These are phyloP conservation scores for Pythium chondricola DNA, from an alignment of 352 stramenopile species.

Conservation along the genomic window DNA sequence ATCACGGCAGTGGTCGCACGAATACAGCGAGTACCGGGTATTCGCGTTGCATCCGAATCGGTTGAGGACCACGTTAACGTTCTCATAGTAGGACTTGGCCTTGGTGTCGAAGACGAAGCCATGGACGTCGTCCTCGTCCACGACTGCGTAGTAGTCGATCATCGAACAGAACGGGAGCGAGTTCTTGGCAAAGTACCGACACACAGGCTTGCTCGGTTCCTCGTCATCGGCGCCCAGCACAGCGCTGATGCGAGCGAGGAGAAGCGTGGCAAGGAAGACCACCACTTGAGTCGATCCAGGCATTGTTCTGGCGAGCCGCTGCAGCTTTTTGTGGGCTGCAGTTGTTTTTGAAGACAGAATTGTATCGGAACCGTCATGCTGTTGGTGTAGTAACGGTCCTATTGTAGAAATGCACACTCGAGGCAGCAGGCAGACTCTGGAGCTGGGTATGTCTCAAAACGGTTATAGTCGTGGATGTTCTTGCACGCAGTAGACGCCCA, in stretches of 20 bases:
- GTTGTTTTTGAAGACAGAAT: too few species aligned
- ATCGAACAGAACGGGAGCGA: conserved; percentile 79
- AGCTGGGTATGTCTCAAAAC: too few species aligned
- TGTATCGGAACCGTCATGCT: too few species aligned
- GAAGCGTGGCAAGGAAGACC: not conserved
- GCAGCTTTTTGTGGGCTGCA: too few species aligned
- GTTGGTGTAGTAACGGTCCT: too few species aligned
- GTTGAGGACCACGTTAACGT: conserved; percentile 73
- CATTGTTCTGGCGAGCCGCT: too few species aligned
- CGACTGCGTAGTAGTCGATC: conserved; percentile 74
- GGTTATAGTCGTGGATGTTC: too few species aligned
- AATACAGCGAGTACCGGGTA: conserved; percentile 72
- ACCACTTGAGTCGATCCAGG: too few species aligned
- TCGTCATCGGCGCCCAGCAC: conserved; percentile 23
- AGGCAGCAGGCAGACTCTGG: too few species aligned
- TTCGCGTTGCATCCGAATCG: conserved; percentile 71
- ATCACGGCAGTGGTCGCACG: conserved; percentile 74
- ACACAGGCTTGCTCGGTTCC: conserved; percentile 40
- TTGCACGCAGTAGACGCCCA: too few species aligned
- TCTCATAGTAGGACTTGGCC: conserved; percentile 73
- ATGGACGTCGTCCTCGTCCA: conserved; percentile 46
- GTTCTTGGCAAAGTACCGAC: conserved; percentile 43
- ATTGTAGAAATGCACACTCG: too few species aligned
- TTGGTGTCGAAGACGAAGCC: conserved; percentile 46
- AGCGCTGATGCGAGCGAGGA: not conserved